Conservation (phyloP, 2,329 filamentous ascomycete species). For the Colletotrichum magnum region DNA sequence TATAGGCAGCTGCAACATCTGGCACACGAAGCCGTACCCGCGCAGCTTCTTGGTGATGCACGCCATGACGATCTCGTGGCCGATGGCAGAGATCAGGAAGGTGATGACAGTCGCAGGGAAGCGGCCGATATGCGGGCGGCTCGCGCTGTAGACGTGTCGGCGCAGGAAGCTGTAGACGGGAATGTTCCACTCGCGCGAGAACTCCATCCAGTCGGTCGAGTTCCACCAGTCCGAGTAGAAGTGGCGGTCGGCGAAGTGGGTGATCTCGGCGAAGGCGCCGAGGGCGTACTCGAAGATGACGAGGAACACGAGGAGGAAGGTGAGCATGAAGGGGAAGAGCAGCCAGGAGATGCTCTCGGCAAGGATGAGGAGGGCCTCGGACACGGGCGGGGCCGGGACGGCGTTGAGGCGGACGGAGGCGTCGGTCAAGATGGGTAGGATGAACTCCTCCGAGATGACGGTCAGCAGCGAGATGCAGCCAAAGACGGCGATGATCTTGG, state of each 20-base stretch:
- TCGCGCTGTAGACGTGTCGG: constrained; percentile 92
- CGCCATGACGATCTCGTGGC: constrained; percentile 96
- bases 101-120: constrained; percentile 88
- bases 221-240: constrained; percentile 90
- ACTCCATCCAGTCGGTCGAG: constrained; percentile 92
- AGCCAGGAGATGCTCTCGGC: constrained; percentile 92
- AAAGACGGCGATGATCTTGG: constrained; percentile 91
- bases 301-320: constrained; percentile 93
- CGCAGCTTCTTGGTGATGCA: constrained; percentile 98
- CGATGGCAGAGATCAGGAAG: constrained; percentile 89
- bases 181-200: constrained; percentile 97
- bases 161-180: constrained; percentile 96
- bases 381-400: constrained; percentile 53
- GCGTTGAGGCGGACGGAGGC: constrained; percentile 69
- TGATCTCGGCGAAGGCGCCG: constrained; percentile 95
- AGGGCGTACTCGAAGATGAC: constrained; percentile 98
- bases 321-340: constrained; percentile 97
- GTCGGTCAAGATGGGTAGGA: constrained; percentile 87
- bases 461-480: constrained; percentile 97
- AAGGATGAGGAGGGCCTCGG: constrained; percentile 83
- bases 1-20: constrained; percentile 97
- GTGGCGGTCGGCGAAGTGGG: constrained; percentile 91
- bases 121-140: constrained; percentile 81
- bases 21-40: constrained; percentile 92
- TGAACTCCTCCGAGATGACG: constrained; percentile 93